Conservation (phyloP, 805 yeast species). For the Brettanomyces sp. region DNA sequence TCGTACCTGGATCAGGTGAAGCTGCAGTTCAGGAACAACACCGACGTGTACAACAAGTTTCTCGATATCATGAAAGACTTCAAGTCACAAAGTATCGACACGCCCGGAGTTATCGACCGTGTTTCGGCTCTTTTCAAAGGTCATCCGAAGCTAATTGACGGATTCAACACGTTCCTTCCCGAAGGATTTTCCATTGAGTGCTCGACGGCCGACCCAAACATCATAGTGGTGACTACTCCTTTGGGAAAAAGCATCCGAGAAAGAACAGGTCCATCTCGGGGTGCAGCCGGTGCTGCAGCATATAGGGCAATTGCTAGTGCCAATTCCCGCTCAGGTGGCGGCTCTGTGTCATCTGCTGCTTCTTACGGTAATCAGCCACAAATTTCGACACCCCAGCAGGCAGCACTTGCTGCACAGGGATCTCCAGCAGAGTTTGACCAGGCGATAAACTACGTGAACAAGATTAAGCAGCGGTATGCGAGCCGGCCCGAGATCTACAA, state of each 20-base stretch:
- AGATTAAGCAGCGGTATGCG: slow-evolving; percentile 88
- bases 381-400: slow-evolving; percentile 2
- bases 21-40: slow-evolving; percentile 81
- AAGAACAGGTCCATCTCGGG: slow-evolving; percentile 27
- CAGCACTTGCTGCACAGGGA: slow-evolving; percentile 23
- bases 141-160: slow-evolving; percentile 89
- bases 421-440: slow-evolving; percentile 92
- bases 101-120: slow-evolving; percentile 97
- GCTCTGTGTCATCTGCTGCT: not conserved
- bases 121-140: slow-evolving; percentile 88
- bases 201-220: slow-evolving; percentile 85
- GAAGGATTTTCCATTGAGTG: slow-evolving; percentile 94
- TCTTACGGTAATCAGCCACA: slow-evolving; percentile 3
- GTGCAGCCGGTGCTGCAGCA: not conserved
- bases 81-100: slow-evolving; percentile 90
- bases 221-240: slow-evolving; percentile 92
- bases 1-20: slow-evolving; percentile 94
- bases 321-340: not conserved
- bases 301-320: not conserved
- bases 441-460: slow-evolving; percentile 93
- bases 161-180: slow-evolving; percentile 94
- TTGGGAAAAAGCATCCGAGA: slow-evolving; percentile 75
- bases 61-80: slow-evolving; percentile 98
- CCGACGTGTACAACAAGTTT: slow-evolving; percentile 93
- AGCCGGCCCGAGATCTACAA: slow-evolving; percentile 94